These are phyloP conservation scores for Coriolopsis trogii DNA, from an alignment of 1,284 basidiomycete species.

Conservation along the genomic window DNA sequence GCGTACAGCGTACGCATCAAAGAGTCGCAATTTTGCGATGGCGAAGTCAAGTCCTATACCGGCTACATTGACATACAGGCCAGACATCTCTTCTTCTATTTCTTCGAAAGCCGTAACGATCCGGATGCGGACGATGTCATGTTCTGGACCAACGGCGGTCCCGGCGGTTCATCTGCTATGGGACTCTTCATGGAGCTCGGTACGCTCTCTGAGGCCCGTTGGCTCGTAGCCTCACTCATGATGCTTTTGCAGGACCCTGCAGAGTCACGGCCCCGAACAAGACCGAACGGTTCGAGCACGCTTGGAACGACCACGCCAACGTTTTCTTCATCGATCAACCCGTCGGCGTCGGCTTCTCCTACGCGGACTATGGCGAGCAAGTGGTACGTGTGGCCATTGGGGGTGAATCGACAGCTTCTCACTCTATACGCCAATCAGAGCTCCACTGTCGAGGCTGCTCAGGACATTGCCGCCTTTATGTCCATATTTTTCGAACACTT, in stretches of 20 bases:
- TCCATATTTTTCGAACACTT: slow-evolving; percentile 78
- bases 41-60: slow-evolving; percentile 32
- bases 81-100: slow-evolving; percentile 79
- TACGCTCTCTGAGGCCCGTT: slow-evolving; percentile 18
- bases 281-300: slow-evolving; percentile 55
- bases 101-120: slow-evolving; percentile 75
- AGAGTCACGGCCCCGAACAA: slow-evolving; percentile 46
- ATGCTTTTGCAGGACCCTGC: slow-evolving; percentile 47
- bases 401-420: neutral
- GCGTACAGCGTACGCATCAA: slow-evolving; percentile 50
- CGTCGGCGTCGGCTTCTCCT: slow-evolving; percentile 69
- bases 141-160: slow-evolving; percentile 69
- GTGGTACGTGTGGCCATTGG: slow-evolving; percentile 46
- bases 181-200: slow-evolving; percentile 71
- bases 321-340: slow-evolving; percentile 76
- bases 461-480: slow-evolving; percentile 71
- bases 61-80: slow-evolving; percentile 75
- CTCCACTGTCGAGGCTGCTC: slow-evolving; percentile 68
- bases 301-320: slow-evolving; percentile 73
- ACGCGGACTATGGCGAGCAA: slow-evolving; percentile 68
- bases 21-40: slow-evolving; percentile 37
- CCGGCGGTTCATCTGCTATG: slow-evolving; percentile 43
- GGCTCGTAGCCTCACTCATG: neutral
- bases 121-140: slow-evolving; percentile 68
- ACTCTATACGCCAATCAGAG: slow-evolving; percentile 33